Evolutionary conservation across 345 rosid species (phyloP).

Genomic region (Viola odorata): DNA sequence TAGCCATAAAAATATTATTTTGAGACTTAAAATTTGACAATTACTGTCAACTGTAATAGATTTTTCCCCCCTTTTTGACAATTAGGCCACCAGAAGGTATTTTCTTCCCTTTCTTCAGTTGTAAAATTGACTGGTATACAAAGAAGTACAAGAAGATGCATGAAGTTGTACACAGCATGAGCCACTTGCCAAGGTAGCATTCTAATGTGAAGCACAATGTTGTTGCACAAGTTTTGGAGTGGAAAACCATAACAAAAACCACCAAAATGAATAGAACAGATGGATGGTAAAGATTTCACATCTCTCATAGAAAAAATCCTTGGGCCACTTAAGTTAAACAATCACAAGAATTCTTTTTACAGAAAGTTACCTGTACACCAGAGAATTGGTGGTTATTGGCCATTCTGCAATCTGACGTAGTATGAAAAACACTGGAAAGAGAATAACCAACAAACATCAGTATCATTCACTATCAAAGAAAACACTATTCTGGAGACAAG

Average conservation of each 20-base stretch:
- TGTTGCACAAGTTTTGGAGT: not conserved
- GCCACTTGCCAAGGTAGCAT: not conserved
- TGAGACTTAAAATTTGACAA: too few species aligned
- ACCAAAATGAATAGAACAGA: not conserved
- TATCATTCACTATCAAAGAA: too few species aligned
- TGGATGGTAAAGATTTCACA: too few species aligned
- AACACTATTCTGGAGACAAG: too few species aligned
- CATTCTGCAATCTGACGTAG: constrained; percentile 40
- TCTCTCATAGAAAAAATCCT: too few species aligned
- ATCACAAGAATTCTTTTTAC: too few species aligned
- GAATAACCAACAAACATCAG: too few species aligned
- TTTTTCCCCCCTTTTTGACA: too few species aligned
- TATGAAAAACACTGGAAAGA: constrained; percentile 14
- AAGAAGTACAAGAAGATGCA: not conserved
- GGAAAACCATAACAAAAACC: not conserved
- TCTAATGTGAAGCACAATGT: not conserved
- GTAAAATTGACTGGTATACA: not conserved
- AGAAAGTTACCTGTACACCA: constrained; percentile 50
- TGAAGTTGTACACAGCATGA: not conserved
- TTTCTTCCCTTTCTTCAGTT: not conserved
- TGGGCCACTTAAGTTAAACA: too few species aligned
- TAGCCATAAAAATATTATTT: not conserved
- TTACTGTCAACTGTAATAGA: too few species aligned
- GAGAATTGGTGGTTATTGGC: constrained; percentile 69
- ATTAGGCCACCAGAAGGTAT: too few species aligned